Evolutionary conservation across 257 asterid genomes (phyloP).

Genomic region (Eustoma russellianum): DNA sequence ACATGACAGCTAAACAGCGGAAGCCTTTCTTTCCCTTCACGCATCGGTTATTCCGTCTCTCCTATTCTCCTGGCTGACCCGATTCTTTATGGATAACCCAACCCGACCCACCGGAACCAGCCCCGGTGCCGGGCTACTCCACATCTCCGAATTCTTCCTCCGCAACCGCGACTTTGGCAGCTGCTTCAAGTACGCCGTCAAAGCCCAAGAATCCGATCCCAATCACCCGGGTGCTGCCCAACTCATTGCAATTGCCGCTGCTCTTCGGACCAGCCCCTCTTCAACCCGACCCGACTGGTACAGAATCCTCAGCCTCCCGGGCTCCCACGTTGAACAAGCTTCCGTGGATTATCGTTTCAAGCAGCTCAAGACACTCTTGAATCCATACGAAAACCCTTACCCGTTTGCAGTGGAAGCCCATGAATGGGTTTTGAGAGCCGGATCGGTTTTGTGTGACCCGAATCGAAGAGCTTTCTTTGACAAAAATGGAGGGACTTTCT

Average conservation of each 20-base stretch:
- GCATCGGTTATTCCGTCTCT: not conserved
- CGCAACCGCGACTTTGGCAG: conserved; percentile 22
- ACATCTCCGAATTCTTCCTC: conserved; percentile 31
- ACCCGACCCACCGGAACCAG: not conserved
- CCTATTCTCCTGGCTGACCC: not conserved
- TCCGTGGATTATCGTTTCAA: conserved; percentile 19
- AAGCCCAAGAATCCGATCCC: conserved; percentile 33
- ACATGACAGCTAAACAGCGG: too few species aligned
- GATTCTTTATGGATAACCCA: not conserved
- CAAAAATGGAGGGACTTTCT: conserved; percentile 27
- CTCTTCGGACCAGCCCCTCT: conserved; percentile 26
- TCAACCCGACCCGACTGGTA: conserved; percentile 29
- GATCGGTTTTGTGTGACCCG: conserved; percentile 39
- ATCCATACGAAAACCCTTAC: conserved; percentile 31
- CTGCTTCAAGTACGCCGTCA: conserved; percentile 33
- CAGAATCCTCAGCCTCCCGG: conserved; percentile 35
- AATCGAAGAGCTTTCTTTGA: conserved; percentile 26
- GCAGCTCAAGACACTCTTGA: conserved; percentile 19
- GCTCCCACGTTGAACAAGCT: conserved; percentile 21
- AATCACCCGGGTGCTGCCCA: conserved; percentile 24
- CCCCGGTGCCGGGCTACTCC: conserved; percentile 9
- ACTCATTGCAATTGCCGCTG: conserved; percentile 31
- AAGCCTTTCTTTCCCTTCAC: not conserved
- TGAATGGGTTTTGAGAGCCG: conserved; percentile 25
- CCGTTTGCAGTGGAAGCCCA: conserved; percentile 38